Conservation (phyloP, 78 protist species). For the Blattamonas nauphoetae region DNA sequence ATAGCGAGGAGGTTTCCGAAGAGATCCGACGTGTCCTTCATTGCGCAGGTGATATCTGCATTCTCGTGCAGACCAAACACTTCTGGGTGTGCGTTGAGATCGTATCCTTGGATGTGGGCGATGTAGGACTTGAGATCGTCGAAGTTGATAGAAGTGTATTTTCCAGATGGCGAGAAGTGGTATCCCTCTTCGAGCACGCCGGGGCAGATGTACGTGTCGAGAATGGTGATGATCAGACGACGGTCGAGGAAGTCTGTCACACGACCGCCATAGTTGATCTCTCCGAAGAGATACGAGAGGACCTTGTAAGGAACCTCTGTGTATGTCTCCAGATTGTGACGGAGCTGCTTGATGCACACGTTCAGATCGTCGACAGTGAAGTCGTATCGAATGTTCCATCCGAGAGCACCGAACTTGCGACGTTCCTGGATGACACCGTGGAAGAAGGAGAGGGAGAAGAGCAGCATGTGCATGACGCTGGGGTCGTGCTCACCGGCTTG, state of each 20-base stretch:
- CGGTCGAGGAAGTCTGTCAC: constrained; percentile 85
- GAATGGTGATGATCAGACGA: constrained; percentile 40
- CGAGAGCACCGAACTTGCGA: constrained; percentile 63
- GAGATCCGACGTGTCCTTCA: constrained; percentile 35
- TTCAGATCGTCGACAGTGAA: constrained; percentile 51
- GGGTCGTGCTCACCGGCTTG: constrained; percentile 32
- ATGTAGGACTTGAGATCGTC: not conserved
- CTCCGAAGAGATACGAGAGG: constrained; percentile 45
- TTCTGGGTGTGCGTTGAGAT: constrained; percentile 57
- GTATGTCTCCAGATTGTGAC: constrained; percentile 46
- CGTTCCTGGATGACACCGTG: constrained; percentile 70
- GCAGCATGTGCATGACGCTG: constrained; percentile 32
- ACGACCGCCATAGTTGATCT: constrained; percentile 84
- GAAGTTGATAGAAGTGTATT: constrained; percentile 9
- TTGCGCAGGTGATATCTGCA: constrained; percentile 66
- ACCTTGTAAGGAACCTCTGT: constrained; percentile 62
- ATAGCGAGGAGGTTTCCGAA: constrained; percentile 27
- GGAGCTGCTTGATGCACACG: constrained; percentile 44
- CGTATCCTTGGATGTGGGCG: constrained; percentile 13
- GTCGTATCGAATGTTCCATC: constrained; percentile 73
- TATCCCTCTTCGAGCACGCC: constrained; percentile 36
- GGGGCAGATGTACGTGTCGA: constrained; percentile 23
- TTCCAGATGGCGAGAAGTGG: constrained; percentile 35
- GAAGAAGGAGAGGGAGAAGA: constrained; percentile 52
- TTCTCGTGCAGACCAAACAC: constrained; percentile 74